Base-by-base conservation (phyloP, 305 asterid genomes). In the Plantago coronopus region DNA sequence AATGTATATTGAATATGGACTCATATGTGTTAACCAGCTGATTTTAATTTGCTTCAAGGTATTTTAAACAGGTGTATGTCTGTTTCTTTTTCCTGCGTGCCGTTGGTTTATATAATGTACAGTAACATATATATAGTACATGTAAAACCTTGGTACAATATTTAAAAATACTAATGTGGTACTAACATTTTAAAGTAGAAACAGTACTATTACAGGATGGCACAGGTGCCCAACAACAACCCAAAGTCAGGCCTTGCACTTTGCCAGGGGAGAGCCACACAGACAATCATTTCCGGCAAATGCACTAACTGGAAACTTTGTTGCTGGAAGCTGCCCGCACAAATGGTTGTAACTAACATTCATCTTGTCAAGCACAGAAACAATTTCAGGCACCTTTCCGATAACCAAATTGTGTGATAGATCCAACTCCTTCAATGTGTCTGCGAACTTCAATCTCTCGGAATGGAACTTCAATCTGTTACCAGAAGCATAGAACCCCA, bases 321-420 rank as follows among this genome's bases (percentile, higher is more conserved):
- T 82, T 16, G 72, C 61, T n/a, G 98, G 96, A 42, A 91, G 76
- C 61, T 74, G 75, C 14, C 98, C 95, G 27, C 98, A 88, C 83
- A 91, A 54, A 58, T 86, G 89, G 55, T 91, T 91, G 6, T 75
- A 57, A 63, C 94, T 88, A 15, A 86, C 86, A 54, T 91, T 88
- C 83, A 91, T 13, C 59, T 66, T 48, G 1, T 78, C 34, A n/a
- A 86, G 70, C 50, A 83, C 87, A 0, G 84, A 63, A 46, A 84
- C 72, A 0, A 79, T 77, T 42, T 67, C 69, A 0, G 94, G 90
- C 71, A 91, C 95, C 60, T 82, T 81, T 15, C 98, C 98, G 14
- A 31, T 62, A 57, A 84, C 70, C 79, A 72, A 57, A 72, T 91
- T 91, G 48, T 67, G 66, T 7, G 95, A 84, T 69, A 91, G 54